phyloP scores from a whole-genome alignment of 1,139 yeast species.

The Yamadazyma taylorii region DNA sequence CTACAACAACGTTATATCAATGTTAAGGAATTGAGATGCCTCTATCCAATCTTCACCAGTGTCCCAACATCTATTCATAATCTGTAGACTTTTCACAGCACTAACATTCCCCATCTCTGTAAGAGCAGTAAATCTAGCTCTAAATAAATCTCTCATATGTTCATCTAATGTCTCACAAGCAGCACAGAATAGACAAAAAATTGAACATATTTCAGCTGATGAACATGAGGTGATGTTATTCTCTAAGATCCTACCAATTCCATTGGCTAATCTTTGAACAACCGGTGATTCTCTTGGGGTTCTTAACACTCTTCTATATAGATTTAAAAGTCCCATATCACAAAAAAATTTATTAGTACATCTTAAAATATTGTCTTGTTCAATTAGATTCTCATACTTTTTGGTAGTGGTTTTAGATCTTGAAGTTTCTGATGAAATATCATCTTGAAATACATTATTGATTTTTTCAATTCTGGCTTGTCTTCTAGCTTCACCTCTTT shows the following conservation, averaged over 20 bases:
- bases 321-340: slow-evolving; percentile 54
- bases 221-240: slow-evolving; percentile 42
- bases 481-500: slow-evolving; percentile 35
- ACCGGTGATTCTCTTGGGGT: slow-evolving; percentile 47
- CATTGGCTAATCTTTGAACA: slow-evolving; percentile 48
- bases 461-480: slow-evolving; percentile 31
- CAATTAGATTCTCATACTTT: slow-evolving; percentile 19
- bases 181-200: slow-evolving; percentile 56
- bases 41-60: slow-evolving; percentile 59
- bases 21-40: slow-evolving; percentile 43
- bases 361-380: slow-evolving; percentile 42
- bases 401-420: slow-evolving; percentile 8
- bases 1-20: slow-evolving; percentile 49
- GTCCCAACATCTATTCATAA: slow-evolving; percentile 59
- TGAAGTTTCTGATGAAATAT: neutral
- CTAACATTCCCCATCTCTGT: slow-evolving; percentile 47
- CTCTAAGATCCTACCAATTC: slow-evolving; percentile 35
- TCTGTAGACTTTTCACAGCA: slow-evolving; percentile 47
- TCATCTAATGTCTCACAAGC: slow-evolving; percentile 56
- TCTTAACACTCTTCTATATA: slow-evolving; percentile 54
- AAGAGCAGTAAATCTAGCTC: slow-evolving; percentile 37
- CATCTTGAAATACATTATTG: slow-evolving; percentile 4
- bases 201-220: slow-evolving; percentile 56
- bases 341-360: slow-evolving; percentile 58
- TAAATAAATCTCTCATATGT: slow-evolving; percentile 33